phyloP scores from a whole-genome alignment of 805 yeast genomes.

The Pichia insulana region DNA sequence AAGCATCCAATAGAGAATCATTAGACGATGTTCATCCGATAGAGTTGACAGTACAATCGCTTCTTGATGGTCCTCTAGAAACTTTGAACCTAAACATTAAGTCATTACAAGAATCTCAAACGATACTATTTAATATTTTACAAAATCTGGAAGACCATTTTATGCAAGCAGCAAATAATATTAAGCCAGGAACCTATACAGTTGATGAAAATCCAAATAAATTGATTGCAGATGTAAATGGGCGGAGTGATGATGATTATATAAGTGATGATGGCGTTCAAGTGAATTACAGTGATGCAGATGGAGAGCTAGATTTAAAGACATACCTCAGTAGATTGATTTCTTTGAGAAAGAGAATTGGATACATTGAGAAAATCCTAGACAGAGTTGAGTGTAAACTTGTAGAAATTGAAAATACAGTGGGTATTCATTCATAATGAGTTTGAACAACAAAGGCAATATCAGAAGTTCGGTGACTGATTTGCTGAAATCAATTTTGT shows the following conservation, averaged over 20 bases:
- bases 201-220: neutral
- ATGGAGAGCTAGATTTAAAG: constrained; percentile 13
- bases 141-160: constrained; percentile 32
- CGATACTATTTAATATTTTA: constrained; percentile 42
- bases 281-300: constrained; percentile 12
- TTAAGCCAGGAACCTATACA: constrained; percentile 2
- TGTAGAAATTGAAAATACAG: constrained; percentile 17
- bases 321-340: constrained; percentile 20
- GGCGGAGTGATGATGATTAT: neutral
- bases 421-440: neutral
- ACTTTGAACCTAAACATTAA: constrained; percentile 41
- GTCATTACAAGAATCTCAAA: constrained; percentile 47
- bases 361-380: constrained; percentile 22
- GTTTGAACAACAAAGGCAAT: no score
- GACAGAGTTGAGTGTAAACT: constrained; percentile 31
- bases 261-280: constrained; percentile 12
- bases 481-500: no score
- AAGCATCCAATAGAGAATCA: no score
- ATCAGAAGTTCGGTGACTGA: no score
- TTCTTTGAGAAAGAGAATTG: constrained; percentile 19
- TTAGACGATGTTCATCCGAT: constrained; percentile 38
- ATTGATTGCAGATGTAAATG: no score
- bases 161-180: constrained; percentile 9
- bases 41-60: constrained; percentile 48
- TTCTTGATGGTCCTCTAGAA: constrained; percentile 48